These are phyloP conservation scores for Colletotrichum sublineola DNA, from an alignment of 2,329 filamentous ascomycete species.

Conservation along the genomic window DNA sequence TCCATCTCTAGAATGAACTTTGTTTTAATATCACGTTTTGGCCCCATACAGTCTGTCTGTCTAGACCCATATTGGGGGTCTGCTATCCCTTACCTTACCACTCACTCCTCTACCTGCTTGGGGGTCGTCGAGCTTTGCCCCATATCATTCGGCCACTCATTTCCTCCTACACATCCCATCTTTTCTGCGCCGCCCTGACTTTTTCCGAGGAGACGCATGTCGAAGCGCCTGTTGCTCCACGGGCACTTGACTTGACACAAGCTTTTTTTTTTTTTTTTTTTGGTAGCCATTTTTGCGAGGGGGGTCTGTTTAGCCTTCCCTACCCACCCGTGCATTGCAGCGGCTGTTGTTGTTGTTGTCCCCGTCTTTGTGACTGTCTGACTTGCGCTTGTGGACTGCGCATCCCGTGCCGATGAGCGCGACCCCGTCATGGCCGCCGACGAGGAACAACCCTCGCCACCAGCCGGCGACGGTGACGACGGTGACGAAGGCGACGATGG, in stretches of 20 bases:
- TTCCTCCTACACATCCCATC: conserved; percentile 27
- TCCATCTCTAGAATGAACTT: conserved; percentile 25
- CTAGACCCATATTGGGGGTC: neutral
- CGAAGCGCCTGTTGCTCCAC: conserved; percentile 39
- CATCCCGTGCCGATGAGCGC: conserved; percentile 13
- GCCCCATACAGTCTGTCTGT: conserved; percentile 1
- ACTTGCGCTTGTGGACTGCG: conserved; percentile 8
- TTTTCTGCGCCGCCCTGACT: conserved; percentile 6
- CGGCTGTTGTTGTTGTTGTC: neutral
- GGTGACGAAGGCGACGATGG: neutral
- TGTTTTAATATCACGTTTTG: conserved; percentile 28
- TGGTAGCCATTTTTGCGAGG: neutral
- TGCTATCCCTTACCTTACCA: neutral
- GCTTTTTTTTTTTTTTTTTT: neutral
- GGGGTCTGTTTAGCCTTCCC: conserved; percentile 2
- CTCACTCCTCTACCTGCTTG: neutral
- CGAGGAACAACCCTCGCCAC: neutral
- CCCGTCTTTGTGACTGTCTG: neutral
- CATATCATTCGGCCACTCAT: neutral
- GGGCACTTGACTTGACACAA: conserved; percentile 23
- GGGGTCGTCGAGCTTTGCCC: neutral
- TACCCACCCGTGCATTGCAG: conserved; percentile 2
- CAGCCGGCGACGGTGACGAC: conserved; percentile 8
- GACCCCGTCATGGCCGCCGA: conserved; percentile 12
- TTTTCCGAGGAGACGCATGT: conserved; percentile 28